Evolutionary conservation across 208 protist genomes (phyloP), one percentile per base, ranked within the genome.

Genomic region (Trypanosoma avium): DNA sequence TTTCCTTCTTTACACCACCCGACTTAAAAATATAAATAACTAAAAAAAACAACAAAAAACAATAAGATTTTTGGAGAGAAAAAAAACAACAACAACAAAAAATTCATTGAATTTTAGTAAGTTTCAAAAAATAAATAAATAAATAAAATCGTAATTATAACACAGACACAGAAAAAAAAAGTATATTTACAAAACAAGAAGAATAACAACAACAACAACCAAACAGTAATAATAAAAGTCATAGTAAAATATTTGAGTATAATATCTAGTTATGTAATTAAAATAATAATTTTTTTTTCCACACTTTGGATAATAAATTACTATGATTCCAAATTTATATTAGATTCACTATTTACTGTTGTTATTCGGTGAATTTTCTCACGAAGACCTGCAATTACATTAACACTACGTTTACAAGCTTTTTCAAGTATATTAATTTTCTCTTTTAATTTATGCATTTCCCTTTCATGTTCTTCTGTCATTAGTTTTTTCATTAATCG

Each of bases 361-460:
- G 27, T 65, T n/a, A 19, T 69, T 13, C 59, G 70, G 32, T 88
- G 73, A 24, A 81, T 55, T n/a, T 61, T 48, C 46, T 90, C 86
- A 13, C 86, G 77, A 32, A 93, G 70, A 30, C 77, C 75, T 12
- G 81, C 62, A 58, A 93, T 93, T 3, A 87, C 86, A 10, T 45
- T 38, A 0, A 80, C 76, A 54, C 84, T 87, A 26, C 70, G 62
- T 17, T 61, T 73, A 45, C 82, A 90, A 9, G 78, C 75, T 35
- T 63, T 52, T 58, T 94, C 84, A 21, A 91, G 61, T 26, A 77
- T 33, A 17, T 62, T 36, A 50, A 86, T 72, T 15, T 78, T 79
- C 15, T 69, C 45, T 33, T 61, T 64, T 19, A 90, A 19, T 17
- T 3, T 22, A 24, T 47, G 26, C 33, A 55, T 38, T 42, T 9